Evolutionary conservation across 1,284 basidiomycete species (phyloP).

Genomic region (Trichosporon asahii): DNA sequence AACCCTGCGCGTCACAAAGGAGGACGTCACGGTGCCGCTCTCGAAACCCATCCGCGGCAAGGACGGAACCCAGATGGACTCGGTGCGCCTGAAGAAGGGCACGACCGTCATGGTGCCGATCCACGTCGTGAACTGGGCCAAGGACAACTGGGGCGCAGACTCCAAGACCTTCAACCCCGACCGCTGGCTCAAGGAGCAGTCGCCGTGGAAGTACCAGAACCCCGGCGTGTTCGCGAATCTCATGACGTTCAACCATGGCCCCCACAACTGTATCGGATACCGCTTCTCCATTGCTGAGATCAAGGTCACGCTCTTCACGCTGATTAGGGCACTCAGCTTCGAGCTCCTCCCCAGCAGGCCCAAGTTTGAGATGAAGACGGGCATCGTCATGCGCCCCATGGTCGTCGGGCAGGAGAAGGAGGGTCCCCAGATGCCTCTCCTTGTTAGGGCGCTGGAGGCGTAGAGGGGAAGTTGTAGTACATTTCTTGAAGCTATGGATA

Average conservation of each 20-base stretch:
- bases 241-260: slow-evolving; percentile 66
- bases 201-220: slow-evolving; percentile 50
- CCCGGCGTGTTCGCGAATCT: slow-evolving; percentile 64
- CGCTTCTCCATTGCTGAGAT: slow-evolving; percentile 67
- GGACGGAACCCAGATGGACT: slow-evolving; percentile 49
- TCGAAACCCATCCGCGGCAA: slow-evolving; percentile 46
- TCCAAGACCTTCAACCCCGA: slow-evolving; percentile 59
- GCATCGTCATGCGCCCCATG: slow-evolving; percentile 48
- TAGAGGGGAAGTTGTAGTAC: not conserved
- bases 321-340: slow-evolving; percentile 60
- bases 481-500: not conserved
- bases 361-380: slow-evolving; percentile 40
- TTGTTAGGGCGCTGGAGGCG: slow-evolving; percentile 26
- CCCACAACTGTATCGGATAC: slow-evolving; percentile 68
- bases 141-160: slow-evolving; percentile 66
- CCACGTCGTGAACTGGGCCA: slow-evolving; percentile 60
- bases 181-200: slow-evolving; percentile 28
- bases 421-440: slow-evolving; percentile 49
- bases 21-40: slow-evolving; percentile 63
- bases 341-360: slow-evolving; percentile 52
- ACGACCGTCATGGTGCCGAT: slow-evolving; percentile 47
- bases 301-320: slow-evolving; percentile 61
- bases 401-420: slow-evolving; percentile 45
- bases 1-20: slow-evolving; percentile 61
- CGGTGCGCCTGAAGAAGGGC: slow-evolving; percentile 40